Evolutionary conservation across 805 yeast genomes (phyloP).

Genomic region (Hanseniaspora mollemarum): DNA sequence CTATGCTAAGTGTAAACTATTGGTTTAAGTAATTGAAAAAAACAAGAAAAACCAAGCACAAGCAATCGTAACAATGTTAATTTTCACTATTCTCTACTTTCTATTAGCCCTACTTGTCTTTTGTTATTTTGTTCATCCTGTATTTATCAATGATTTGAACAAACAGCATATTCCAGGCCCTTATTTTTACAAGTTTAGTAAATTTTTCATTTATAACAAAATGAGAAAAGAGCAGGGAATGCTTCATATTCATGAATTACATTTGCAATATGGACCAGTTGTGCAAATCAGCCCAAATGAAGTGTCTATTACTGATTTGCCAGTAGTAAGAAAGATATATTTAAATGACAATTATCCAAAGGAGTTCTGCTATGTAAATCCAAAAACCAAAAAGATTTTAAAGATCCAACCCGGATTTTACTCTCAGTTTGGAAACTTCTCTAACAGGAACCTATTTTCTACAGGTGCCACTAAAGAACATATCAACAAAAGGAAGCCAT

Average conservation of each 20-base stretch:
- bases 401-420: conserved; percentile 2
- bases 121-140: conserved; percentile 35
- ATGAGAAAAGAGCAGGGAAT: conserved; percentile 42
- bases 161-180: conserved; percentile 48
- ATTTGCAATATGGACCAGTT: conserved; percentile 12
- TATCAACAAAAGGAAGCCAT: conserved; percentile 32
- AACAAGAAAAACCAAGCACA: neutral
- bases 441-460: conserved; percentile 44
- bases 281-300: conserved; percentile 28
- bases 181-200: conserved; percentile 37
- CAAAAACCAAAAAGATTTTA: neutral
- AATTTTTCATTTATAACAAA: conserved; percentile 33
- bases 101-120: conserved; percentile 21
- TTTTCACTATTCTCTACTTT: neutral
- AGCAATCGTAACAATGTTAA: neutral
- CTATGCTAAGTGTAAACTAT: too few species aligned
- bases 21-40: neutral
- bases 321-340: conserved; percentile 45
- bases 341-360: conserved; percentile 45
- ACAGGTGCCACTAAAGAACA: conserved; percentile 41
- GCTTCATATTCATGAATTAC: conserved; percentile 33
- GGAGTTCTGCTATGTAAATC: conserved; percentile 13
- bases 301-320: conserved; percentile 44
- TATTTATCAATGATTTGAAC: conserved; percentile 38
- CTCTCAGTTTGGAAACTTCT: conserved; percentile 15